Evolutionary conservation across 2,329 filamentous ascomycete species (phyloP), one percentile per base, ranked within the genome.

Genomic region (Sporothrix mexicana): DNA sequence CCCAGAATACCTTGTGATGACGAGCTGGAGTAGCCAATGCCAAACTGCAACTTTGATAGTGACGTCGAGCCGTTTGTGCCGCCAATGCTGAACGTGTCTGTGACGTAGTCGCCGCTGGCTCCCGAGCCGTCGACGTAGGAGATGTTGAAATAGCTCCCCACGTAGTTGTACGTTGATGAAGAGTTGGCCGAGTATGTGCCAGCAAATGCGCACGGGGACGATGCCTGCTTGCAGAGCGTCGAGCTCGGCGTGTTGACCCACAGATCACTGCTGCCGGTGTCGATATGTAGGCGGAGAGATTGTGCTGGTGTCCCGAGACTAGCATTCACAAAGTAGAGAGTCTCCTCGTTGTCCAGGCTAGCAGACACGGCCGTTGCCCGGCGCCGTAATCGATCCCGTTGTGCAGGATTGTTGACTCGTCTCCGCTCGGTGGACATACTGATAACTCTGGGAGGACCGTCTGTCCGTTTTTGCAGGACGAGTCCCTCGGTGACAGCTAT

Each of bases 101-200:
- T 90, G 2, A 89, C 93, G 80, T 97, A 97, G 81, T 96, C 92
- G 47, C 95, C 94, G 0, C 83, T 80, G 0, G 94, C 92, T 5
- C 90, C 89, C 0, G 92, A 92, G 62, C 93, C 93, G 81, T 97
- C 94, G 55, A 92, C 91, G 76, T 97, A 97, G 1, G 90, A 90
- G 75, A 97, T 97, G 82, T 95, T 95, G 84, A 98, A 97, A 74
- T 90, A 85, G 78, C 88, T 90, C 75, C 90, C 90, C 71, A 97
- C 81, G 79, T 91, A 94, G 47, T 86, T 78, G 81, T 95, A 95
- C 1, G 93, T 93, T 1, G 92, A 93, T 0, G 94, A 97, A 0
- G 85, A 81, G 79, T 92, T 91, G 55, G 92, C 87, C 59, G 82
- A 80, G 80, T 94, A 97, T 0, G 89, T 89, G 15, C 93, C 93